These are phyloP conservation scores for Rhodotorula sp. DNA, from an alignment of 1,284 basidiomycete genomes.

Conservation along the genomic window DNA sequence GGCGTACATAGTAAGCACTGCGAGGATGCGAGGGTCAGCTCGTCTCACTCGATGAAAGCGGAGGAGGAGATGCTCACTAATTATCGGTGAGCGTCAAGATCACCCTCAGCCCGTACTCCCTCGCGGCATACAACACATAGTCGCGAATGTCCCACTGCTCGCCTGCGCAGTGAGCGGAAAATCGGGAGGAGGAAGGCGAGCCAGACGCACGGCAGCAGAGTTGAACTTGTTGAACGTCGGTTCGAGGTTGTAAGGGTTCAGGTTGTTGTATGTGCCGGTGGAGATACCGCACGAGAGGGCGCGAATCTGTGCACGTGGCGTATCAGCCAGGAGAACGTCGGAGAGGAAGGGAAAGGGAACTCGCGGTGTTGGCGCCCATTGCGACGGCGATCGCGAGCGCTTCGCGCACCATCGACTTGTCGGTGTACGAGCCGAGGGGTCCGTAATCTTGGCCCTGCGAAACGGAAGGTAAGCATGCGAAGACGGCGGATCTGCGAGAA, in stretches of 20 bases:
- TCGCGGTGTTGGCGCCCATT: conserved; percentile 32
- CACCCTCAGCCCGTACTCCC: conserved; percentile 30
- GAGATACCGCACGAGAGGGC: conserved; percentile 22
- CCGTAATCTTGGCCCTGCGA: conserved; percentile 25
- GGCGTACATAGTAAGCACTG: not conserved
- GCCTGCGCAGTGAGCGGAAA: not conserved
- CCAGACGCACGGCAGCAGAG: not conserved
- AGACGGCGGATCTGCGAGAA: not conserved
- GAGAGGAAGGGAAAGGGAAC: not conserved
- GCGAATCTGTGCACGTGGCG: conserved; percentile 3
- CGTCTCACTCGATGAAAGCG: not conserved
- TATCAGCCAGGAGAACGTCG: not conserved
- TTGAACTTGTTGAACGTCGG: not conserved
- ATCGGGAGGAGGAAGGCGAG: not conserved
- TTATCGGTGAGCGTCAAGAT: conserved; percentile 29
- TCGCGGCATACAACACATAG: conserved; percentile 30
- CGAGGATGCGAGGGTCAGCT: not conserved
- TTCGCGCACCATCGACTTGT: conserved; percentile 33
- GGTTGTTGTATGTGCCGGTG: conserved; percentile 5
- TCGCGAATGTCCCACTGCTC: conserved; percentile 10
- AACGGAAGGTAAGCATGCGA: not conserved
- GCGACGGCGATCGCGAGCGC: conserved; percentile 34
- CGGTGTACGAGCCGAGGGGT: conserved; percentile 17
- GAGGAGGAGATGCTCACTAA: conserved; percentile 3
- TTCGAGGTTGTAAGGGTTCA: conserved; percentile 14